Percentiles rank a stretch among this genome's conserved stretches.
Evolutionary conservation across 495 filamentous ascomycete species (phyloP).

Genomic region (Neurospora africana): DNA sequence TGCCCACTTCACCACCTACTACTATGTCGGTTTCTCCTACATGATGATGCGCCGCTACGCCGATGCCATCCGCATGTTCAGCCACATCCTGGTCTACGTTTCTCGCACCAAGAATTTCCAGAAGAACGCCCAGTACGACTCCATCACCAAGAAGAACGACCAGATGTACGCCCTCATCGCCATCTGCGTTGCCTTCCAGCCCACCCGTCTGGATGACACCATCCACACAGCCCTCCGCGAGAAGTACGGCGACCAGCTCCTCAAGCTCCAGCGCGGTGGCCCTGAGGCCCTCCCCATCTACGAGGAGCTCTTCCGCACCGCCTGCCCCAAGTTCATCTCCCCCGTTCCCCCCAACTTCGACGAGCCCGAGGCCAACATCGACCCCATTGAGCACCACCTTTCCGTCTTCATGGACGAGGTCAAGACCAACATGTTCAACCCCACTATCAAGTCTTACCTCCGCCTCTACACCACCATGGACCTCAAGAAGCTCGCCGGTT

Average conservation of each 20-base stretch:
- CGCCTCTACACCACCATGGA: constrained; percentile 99
- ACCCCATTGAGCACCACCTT: constrained; percentile 94
- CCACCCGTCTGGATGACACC: constrained; percentile 93
- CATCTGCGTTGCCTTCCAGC: constrained; percentile 96
- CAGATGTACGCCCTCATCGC: constrained; percentile 99
- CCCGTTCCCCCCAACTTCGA: constrained; percentile 96
- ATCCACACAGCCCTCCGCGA: constrained; percentile 96
- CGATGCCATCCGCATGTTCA: constrained; percentile 99
- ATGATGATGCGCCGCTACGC: constrained; percentile 99
- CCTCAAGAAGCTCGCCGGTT: constrained; percentile 92
- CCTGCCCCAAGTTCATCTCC: constrained; percentile 98
- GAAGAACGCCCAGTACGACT: constrained; percentile 95
- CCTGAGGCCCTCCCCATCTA: constrained; percentile 91
- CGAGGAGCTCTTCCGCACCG: constrained; percentile 88
- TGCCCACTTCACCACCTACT: constrained; percentile 98
- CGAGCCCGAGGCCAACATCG: constrained; percentile 83
- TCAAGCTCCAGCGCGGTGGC: constrained; percentile 87
- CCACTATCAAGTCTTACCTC: constrained; percentile 93
- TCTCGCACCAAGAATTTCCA: constrained; percentile 99
- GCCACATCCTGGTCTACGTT: constrained; percentile 98
- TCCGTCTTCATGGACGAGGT: constrained; percentile 98
- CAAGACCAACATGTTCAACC: constrained; percentile 90
- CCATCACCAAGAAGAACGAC: constrained; percentile 98
- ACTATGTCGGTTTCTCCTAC: constrained; percentile 99
- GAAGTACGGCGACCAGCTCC: constrained; percentile 97